Evolutionary conservation across 306 rosid genomes (phyloP), one percentile per base, ranked within the genome.

Genomic region (Lathyrus sativus): DNA sequence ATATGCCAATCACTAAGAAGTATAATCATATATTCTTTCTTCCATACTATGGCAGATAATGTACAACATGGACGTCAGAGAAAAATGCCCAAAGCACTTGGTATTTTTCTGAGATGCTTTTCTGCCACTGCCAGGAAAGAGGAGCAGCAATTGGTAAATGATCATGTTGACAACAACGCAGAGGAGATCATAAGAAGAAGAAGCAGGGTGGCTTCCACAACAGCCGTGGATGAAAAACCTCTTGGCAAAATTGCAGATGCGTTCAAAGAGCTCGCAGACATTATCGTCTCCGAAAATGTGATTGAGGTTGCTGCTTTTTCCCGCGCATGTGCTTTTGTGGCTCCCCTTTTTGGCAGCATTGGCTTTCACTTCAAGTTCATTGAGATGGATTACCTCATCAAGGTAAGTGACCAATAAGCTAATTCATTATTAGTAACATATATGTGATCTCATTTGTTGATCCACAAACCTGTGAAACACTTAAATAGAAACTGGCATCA

Each of bases 291-390:
- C 7, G 48, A 11, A 1, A 11, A 18, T 22, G 50, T 4, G 0
- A 9, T 72, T 0, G 76, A 72, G 8, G 62, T 61, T 48, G 69
- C 69, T n/a, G 62, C 69, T 37, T 72, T 72, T 31, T 8, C 76
- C 13, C 69, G 62, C 0, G 76, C 69, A 2, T 72, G 76, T 24
- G 49, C 62, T 49, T 48, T 35, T 33, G 76, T 72, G 0, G 37
- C 69, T 49, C 62, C 53, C 7, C 62, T 71, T 19, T 60, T 71
- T 37, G 76, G 76, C 6, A 28, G 26, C 9, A 3, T 60, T 3
- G 76, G 76, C 50, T 59, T 72, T 58, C 68, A 62, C 29, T 72
- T 72, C 62, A 11, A 61, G 62, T 72, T 72, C 68, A 72, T 72
- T 18, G 62, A 72, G 62, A 72, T 72, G 76, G 76, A 72, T 49